Evolutionary conservation across 164 flowering plant species (phyloP).

Genomic region (Euptelea pleiosperma): DNA sequence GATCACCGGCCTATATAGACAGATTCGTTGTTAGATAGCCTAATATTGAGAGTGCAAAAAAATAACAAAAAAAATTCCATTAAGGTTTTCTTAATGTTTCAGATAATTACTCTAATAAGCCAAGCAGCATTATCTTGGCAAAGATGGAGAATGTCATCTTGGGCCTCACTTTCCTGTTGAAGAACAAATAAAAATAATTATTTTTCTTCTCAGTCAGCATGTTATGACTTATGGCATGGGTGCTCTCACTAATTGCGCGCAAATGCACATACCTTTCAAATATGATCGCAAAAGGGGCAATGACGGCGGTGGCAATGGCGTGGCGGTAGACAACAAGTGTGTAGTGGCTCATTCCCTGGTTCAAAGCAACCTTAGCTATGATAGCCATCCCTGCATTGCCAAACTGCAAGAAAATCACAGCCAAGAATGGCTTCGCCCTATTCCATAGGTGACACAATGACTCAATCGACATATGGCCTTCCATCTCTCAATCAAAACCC

Average conservation of each 20-base stretch:
- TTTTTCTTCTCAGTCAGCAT: no score
- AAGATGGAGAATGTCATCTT: constrained; percentile 57
- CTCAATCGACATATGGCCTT: not conserved
- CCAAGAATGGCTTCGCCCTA: constrained; percentile 49
- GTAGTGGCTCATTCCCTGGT: constrained; percentile 66
- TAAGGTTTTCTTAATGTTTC: no score
- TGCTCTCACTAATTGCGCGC: no score
- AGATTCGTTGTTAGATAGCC: constrained; percentile 9
- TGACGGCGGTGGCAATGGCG: constrained; percentile 49
- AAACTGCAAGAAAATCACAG: constrained; percentile 51
- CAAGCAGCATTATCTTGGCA: constrained; percentile 41
- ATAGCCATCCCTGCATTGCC: constrained; percentile 77
- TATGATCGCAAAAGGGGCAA: constrained; percentile 58
- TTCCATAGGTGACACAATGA: not conserved
- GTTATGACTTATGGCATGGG: no score
- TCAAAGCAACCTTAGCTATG: constrained; percentile 56
- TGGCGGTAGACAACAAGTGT: constrained; percentile 65
- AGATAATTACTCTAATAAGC: constrained; percentile 73
- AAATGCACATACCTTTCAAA: constrained; percentile 48
- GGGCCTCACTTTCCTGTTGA: constrained; percentile 55
- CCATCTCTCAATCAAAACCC: not conserved
- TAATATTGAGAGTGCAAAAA: no score
- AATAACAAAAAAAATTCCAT: no score
- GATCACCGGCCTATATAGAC: constrained; percentile 57
- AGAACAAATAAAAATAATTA: constrained; percentile 11